Evolutionary conservation across 2,329 filamentous ascomycete species (phyloP), one percentile per base, ranked within the genome.

Genomic region (Colletotrichum tropicale): DNA sequence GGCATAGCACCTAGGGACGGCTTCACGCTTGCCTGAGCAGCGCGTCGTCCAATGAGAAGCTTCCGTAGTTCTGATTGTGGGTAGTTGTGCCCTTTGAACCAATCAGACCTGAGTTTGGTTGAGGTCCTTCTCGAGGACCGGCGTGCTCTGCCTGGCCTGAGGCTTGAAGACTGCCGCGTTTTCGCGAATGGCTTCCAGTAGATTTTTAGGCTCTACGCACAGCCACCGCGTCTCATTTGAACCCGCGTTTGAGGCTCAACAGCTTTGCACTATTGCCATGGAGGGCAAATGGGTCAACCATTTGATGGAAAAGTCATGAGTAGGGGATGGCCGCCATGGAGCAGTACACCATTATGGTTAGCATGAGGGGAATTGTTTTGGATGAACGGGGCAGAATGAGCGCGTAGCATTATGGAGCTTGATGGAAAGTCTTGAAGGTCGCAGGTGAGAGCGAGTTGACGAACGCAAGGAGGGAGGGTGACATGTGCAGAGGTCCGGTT

Each of bases 1-100:
- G 74, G 74, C 66, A 74, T 76, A 76, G 71, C 74, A 75, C 55
- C 24, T 24, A 55, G 24, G 55, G 43, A 71, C 60, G 64, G 66
- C 38, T 62, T 55, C 52, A 75, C 21, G 71, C 36, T 21, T 66
- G 66, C 52, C 43, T 62, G 60, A 70, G 71, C 66, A 70, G 24
- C 71, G 52, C 66, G 30, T 56, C 38, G 52, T 7, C 74, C 74
- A 76, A 76, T 76, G 16, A 38, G 13, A 6, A 7, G 26, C 38
- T 38, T 38, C 62, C 21, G 9, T 26, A 26, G 55, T 58, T 61
- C 69, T 28, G 15, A 60, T 52, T 65, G 74, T 52, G 70, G 30
- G 21, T 32, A 65, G 18, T 36, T 52, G 15, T 48, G 16, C 5
- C 13, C n/a, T 55, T n/a, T 75, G 28, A 43, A 15, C 71, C 74